A percentile compares a stretch with the other conserved stretches of the same genome.
phyloP scores from a whole-genome alignment of 2,329 filamentous ascomycete species.

The Cadophora luteo-olivacea region DNA sequence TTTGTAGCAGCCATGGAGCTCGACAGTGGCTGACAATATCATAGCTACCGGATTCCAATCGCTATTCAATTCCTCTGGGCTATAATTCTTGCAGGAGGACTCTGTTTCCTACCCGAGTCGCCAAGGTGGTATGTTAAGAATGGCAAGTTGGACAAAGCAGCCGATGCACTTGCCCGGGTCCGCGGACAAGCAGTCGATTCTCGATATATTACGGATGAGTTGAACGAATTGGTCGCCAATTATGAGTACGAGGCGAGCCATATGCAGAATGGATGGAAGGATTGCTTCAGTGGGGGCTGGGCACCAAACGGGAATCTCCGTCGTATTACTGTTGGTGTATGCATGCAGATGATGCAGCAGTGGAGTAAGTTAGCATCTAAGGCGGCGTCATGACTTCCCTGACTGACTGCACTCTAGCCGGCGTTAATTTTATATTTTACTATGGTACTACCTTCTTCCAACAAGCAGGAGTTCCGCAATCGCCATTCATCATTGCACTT shows the following conservation, averaged over 20 bases:
- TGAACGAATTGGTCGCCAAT: too few species aligned
- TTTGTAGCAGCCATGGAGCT: too few species aligned
- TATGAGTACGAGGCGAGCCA: too few species aligned
- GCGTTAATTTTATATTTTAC: constrained; percentile 66
- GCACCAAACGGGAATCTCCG: too few species aligned
- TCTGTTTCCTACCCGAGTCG: constrained; percentile 74
- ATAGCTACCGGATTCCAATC: constrained; percentile 65
- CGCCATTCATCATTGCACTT: constrained; percentile 63
- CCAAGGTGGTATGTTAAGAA: constrained; percentile 74
- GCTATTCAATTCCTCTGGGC: constrained; percentile 55
- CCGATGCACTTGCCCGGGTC: constrained; percentile 61
- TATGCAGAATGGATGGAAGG: too few species aligned
- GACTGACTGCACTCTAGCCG: constrained; percentile 49
- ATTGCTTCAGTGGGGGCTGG: too few species aligned
- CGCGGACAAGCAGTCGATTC: constrained; percentile 66
- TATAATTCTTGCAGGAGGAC: constrained; percentile 67
- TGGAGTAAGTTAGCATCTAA: too few species aligned
- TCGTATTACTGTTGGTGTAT: too few species aligned
- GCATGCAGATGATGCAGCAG: too few species aligned
- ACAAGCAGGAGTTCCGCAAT: constrained; percentile 59
- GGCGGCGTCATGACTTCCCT: too few species aligned
- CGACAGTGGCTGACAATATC: too few species aligned
- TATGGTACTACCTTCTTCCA: constrained; percentile 66
- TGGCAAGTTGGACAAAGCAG: constrained; percentile 59
- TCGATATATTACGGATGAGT: constrained; percentile 46